Base-by-base conservation (phyloP, 495 filamentous ascomycete species). In the Aspergillus heteromorphus region DNA sequence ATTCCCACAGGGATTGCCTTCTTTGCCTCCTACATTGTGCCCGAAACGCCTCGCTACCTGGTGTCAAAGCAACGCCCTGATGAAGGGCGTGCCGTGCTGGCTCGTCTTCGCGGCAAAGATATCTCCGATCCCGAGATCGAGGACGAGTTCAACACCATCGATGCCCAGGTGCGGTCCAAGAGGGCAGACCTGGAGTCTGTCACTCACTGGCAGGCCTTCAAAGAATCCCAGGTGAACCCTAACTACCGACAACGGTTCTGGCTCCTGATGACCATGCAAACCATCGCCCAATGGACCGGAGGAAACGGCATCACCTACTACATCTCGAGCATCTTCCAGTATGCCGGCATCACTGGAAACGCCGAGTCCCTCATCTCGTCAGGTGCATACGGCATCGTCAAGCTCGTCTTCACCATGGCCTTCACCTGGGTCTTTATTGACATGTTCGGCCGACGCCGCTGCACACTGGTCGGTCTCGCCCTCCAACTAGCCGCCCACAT, bases 291-390 rank as follows among this genome's bases (percentile, higher is more conserved):
- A 54, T 78, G 73, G 73, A 71, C 71, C 7, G 74, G 74, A 13
- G 73, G 74, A 4, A 78, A 76, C 52, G 74, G 74, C 11, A 76
- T 76, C 54, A 76, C 74, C 3, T 78, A 73, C 59, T 78, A 76
- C 38, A 65, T 78, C 13, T 65, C 73, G 0, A 66, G 41, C 10
- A 73, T 77, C 56, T 77, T 77, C 59, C 40, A 70, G 55, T 72
- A 70, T 42, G 72, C 73, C 18, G 71, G 72, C 27, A 51, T 76
- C 27, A 57, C 52, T 25, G 69, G 67, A 19, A 59, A 54, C 36
- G 42, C 48, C 6, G 38, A 53, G 13, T 69, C 69, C 17, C 66
- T 76, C 11, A 63, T 76, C 38, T 73, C 69, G 10, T 77, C 73
- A 1, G 73, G 73, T 27, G 73, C 65, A 4, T 77, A 77, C 45